A percentile compares a stretch with the other conserved stretches of the same genome.
Conservation (phyloP, 1,284 basidiomycete species). For the Cronartium ribicola region DNA sequence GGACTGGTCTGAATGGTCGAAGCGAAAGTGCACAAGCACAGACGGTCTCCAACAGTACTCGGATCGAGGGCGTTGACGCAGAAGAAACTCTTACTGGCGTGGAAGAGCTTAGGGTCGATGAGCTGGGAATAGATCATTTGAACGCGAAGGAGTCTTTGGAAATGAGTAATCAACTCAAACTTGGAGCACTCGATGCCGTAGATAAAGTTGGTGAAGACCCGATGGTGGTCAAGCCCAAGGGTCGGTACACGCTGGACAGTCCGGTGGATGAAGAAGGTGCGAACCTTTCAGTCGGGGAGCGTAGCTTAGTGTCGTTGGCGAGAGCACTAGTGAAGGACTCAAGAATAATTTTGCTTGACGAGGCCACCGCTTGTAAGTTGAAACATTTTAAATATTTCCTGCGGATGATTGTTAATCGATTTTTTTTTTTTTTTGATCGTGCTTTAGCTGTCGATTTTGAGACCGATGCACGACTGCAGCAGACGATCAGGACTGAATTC, state of each 20-base stretch:
- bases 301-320: conserved; percentile 51
- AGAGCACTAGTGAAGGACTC: conserved; percentile 51
- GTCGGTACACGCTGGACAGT: conserved; percentile 50
- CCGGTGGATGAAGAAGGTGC: conserved; percentile 51
- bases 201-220: not conserved
- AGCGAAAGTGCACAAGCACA: too few species aligned
- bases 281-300: conserved; percentile 46
- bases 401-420: not conserved
- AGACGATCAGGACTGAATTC: conserved; percentile 69
- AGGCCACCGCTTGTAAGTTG: conserved; percentile 44
- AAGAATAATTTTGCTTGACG: conserved; percentile 50
- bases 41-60: too few species aligned
- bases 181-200: not conserved
- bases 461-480: conserved; percentile 56
- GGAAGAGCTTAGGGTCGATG: conserved; percentile 20
- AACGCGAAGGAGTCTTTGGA: not conserved
- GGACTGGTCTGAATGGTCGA: conserved; percentile 31
- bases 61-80: too few species aligned
- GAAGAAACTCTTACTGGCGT: conserved; percentile 9
- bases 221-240: conserved; percentile 20
- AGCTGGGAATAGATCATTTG: conserved; percentile 43
- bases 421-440: not conserved
- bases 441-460: conserved; percentile 27
- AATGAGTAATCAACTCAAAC: conserved; percentile 44
- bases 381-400: not conserved